phyloP scores from a whole-genome alignment of 495 filamentous ascomycete genomes.

The Lindgomyces ingoldianus region DNA sequence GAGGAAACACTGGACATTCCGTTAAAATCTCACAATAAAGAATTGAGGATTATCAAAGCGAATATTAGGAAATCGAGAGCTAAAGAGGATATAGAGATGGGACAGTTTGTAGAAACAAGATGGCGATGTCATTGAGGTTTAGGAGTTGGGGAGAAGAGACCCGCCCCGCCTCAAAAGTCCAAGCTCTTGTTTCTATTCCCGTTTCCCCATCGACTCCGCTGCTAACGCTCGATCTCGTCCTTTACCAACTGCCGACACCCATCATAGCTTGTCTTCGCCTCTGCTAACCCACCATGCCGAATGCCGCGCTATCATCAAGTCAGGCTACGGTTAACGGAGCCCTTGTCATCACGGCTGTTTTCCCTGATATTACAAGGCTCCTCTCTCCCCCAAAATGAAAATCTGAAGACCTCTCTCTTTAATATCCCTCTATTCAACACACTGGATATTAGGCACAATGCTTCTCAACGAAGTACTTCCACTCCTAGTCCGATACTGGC shows the following conservation, averaged over 20 bases:
- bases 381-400: slow-evolving; percentile 7
- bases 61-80: too few species aligned
- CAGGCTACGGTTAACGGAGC: not conserved
- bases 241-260: slow-evolving; percentile 27
- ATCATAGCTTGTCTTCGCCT: not conserved
- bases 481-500: slow-evolving; percentile 54
- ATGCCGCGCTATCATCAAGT: slow-evolving; percentile 1
- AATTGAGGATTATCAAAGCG: too few species aligned
- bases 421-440: slow-evolving; percentile 27
- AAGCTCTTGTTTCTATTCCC: not conserved
- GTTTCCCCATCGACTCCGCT: not conserved
- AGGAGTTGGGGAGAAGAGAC: too few species aligned
- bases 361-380: not conserved
- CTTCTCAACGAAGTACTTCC: slow-evolving; percentile 42
- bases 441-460: slow-evolving; percentile 18
- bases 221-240: not conserved
- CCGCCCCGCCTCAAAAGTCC: not conserved
- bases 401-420: slow-evolving; percentile 1
- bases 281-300: slow-evolving; percentile 6
- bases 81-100: too few species aligned
- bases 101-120: too few species aligned
- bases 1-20: not conserved
- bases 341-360: not conserved
- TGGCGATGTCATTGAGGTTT: too few species aligned
- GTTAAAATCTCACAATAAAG: too few species aligned